A percentile compares a stretch with the other conserved stretches of the same genome.
These are phyloP conservation scores for Prunus armeniaca DNA, from an alignment of 306 rosid species.

Conservation along the genomic window DNA sequence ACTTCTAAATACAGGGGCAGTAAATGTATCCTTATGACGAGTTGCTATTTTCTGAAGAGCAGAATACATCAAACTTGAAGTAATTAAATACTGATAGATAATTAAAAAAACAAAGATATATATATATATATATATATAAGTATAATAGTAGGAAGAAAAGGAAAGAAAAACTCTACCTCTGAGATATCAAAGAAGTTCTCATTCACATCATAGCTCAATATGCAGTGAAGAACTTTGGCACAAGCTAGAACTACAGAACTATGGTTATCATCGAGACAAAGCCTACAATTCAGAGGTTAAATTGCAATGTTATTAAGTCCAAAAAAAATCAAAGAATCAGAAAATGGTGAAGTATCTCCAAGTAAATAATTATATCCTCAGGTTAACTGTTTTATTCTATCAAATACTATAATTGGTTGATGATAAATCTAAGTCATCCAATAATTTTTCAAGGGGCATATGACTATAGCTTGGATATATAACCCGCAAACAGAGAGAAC, in stretches of 20 bases:
- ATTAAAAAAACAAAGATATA: neutral
- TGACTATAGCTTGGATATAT: neutral
- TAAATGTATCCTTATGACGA: constrained; percentile 53
- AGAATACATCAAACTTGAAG: constrained; percentile 21
- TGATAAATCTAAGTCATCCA: neutral
- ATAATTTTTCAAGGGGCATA: neutral
- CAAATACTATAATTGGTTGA: neutral
- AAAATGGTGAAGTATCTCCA: neutral
- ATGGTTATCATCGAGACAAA: constrained; percentile 91
- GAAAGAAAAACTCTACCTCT: constrained; percentile 46
- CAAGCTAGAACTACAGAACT: constrained; percentile 75
- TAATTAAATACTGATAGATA: constrained; percentile 9
- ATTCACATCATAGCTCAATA: constrained; percentile 67
- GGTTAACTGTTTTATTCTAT: neutral
- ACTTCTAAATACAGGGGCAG: constrained; percentile 90
- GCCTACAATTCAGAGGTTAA: constrained; percentile 41
- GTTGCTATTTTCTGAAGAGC: constrained; percentile 54
- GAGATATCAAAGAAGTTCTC: constrained; percentile 68
- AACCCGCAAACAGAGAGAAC: neutral
- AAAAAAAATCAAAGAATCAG: constrained; percentile 5
- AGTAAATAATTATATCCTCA: too few species aligned
- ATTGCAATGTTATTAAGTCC: constrained; percentile 1
- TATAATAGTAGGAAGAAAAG: neutral
- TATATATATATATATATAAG: too few species aligned
- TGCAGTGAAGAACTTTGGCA: constrained; percentile 65